These are phyloP conservation scores for Cercospora berteroae DNA, from an alignment of 2,329 filamentous ascomycete species.

Conservation along the genomic window DNA sequence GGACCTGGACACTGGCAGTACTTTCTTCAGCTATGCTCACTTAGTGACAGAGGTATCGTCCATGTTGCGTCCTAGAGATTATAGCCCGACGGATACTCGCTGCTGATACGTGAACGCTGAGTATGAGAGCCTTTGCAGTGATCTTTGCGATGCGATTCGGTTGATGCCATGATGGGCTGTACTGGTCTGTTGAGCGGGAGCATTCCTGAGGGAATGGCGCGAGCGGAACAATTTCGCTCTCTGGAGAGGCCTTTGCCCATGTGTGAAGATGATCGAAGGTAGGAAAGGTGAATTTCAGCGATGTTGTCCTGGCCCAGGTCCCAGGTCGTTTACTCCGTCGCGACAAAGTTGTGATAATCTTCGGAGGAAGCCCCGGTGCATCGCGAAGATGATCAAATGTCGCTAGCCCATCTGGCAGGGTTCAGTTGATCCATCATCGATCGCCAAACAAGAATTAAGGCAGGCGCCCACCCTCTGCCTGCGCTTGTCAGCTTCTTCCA, in stretches of 20 bases:
- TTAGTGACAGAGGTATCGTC: not conserved
- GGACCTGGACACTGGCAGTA: not conserved
- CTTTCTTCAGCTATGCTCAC: not conserved
- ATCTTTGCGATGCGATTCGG: not conserved
- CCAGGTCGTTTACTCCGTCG: not conserved
- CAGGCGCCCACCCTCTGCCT: not conserved
- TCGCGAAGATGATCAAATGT: not conserved
- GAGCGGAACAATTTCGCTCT: not conserved
- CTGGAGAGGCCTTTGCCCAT: not conserved
- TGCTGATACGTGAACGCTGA: not conserved
- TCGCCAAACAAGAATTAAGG: not conserved
- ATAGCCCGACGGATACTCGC: not conserved
- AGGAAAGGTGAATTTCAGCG: not conserved
- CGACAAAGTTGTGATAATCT: not conserved
- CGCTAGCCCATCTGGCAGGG: not conserved
- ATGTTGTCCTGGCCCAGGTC: not conserved
- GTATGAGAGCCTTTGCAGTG: not conserved
- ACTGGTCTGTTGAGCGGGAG: not conserved
- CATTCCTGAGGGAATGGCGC: not conserved
- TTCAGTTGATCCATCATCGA: not conserved
- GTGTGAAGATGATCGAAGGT: not conserved
- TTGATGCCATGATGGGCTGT: not conserved
- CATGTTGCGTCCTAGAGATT: not conserved
- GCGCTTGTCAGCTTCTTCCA: not conserved
- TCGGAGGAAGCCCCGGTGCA: not conserved